Evolutionary conservation across 768 basidiomycete species (phyloP).

Genomic region (Leucosporidium scottii): DNA sequence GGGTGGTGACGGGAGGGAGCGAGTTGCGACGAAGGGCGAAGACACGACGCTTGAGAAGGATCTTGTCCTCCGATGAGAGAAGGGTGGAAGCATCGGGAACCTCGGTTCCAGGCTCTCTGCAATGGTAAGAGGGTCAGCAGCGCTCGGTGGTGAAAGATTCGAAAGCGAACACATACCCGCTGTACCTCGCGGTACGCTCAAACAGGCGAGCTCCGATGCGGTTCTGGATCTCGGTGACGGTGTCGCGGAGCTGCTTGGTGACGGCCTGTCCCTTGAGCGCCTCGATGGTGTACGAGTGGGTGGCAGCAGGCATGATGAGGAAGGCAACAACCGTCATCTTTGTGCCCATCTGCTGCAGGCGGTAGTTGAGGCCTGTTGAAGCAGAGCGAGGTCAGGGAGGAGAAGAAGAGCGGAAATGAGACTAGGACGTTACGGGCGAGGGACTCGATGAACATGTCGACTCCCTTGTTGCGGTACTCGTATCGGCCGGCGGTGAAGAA

Average conservation of each 20-base stretch:
- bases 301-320: constrained; percentile 96
- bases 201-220: constrained; percentile 86
- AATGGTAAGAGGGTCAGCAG: not conserved
- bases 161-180: constrained; percentile 66
- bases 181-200: constrained; percentile 86
- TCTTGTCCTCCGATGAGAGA: constrained; percentile 83
- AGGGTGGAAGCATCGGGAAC: constrained; percentile 67
- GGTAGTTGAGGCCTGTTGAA: constrained; percentile 52
- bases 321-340: constrained; percentile 88
- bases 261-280: constrained; percentile 96
- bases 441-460: constrained; percentile 98
- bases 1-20: constrained; percentile 92
- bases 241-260: constrained; percentile 90
- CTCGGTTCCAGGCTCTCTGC: constrained; percentile 63
- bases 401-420: not conserved
- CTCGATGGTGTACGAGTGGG: constrained; percentile 94
- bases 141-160: not conserved
- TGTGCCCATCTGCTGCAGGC: constrained; percentile 58
- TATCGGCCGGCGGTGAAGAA: constrained; percentile 99
- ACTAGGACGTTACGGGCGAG: constrained; percentile 60
- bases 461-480: constrained; percentile 98
- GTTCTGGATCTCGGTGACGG: constrained; percentile 90
- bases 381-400: not conserved
- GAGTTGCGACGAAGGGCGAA: constrained; percentile 92
- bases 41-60: constrained; percentile 88